Conservation (phyloP, 441 rosid species). For the Geranium incanum region DNA sequence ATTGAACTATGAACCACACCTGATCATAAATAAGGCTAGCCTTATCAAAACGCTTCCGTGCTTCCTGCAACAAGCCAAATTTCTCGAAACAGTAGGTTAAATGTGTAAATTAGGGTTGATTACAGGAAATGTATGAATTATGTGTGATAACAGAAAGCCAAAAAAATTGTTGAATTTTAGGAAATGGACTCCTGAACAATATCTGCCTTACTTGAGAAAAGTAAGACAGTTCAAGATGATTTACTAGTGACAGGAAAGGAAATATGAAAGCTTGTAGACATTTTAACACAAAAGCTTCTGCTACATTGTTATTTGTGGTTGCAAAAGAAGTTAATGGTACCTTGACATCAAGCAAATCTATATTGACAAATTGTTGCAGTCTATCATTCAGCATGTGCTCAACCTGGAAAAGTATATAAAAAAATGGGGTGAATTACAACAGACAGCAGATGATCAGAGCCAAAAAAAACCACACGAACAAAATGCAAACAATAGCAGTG, state of each 20-base stretch:
- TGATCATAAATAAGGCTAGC: constrained; percentile 92
- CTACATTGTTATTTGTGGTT: constrained; percentile 8
- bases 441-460: background rate
- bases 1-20: constrained; percentile 35
- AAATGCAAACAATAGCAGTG: background rate
- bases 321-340: constrained; percentile 36
- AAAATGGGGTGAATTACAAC: constrained; percentile 13
- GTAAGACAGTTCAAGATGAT: background rate
- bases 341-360: constrained; percentile 92
- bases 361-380: constrained; percentile 83
- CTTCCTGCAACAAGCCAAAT: constrained; percentile 65
- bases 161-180: background rate
- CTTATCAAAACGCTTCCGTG: constrained; percentile 93
- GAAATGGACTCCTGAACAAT: background rate
- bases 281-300: background rate
- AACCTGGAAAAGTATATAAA: constrained; percentile 47
- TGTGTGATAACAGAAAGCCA: constrained; percentile 7
- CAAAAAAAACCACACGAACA: background rate
- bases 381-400: constrained; percentile 97
- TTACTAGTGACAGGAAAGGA: constrained; percentile 7
- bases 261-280: background rate
- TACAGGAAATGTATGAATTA: constrained; percentile 7
- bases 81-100: constrained; percentile 19
- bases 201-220: background rate
- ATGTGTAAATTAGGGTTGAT: background rate